phyloP scores from a whole-genome alignment of 495 filamentous ascomycete species.

The Penicillium egyptiacum region DNA sequence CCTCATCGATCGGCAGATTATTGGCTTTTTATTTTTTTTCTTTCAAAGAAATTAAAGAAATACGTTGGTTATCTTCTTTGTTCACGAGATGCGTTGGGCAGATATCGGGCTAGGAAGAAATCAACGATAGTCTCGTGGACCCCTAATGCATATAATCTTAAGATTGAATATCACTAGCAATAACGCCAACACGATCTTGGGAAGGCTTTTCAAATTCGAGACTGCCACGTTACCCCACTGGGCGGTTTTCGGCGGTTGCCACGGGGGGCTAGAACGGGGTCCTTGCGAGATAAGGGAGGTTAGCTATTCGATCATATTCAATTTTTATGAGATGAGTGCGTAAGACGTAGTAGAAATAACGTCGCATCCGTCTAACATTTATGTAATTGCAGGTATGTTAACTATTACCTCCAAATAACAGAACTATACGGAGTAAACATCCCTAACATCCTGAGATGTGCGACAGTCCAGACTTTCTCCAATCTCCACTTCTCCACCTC shows the following conservation, averaged over 20 bases:
- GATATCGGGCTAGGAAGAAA: neutral
- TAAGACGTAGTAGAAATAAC: neutral
- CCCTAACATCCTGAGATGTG: neutral
- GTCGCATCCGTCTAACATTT: neutral
- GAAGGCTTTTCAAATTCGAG: neutral
- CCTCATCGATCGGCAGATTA: conserved; percentile 6
- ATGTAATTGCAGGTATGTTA: neutral
- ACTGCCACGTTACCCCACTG: conserved; percentile 14
- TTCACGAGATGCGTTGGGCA: conserved; percentile 8
- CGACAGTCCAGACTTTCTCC: conserved; percentile 23
- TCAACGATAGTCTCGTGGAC: neutral
- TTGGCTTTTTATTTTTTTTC: neutral
- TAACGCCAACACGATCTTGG: conserved; percentile 4
- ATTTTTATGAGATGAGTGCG: neutral
- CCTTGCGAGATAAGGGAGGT: conserved; percentile 10
- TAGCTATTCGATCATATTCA: neutral
- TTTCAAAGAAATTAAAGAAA: neutral
- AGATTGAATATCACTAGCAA: conserved; percentile 3
- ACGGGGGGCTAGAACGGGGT: conserved; percentile 12
- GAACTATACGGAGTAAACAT: neutral
- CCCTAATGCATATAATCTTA: conserved; percentile 3
- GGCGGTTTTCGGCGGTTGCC: conserved; percentile 12
- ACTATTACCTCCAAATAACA: neutral
- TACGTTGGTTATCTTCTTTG: neutral
- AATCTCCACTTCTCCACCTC: conserved; percentile 20